These are phyloP conservation scores for Eimeria mitis DNA, from an alignment of 169 alveolate genomes.

Conservation along the genomic window DNA sequence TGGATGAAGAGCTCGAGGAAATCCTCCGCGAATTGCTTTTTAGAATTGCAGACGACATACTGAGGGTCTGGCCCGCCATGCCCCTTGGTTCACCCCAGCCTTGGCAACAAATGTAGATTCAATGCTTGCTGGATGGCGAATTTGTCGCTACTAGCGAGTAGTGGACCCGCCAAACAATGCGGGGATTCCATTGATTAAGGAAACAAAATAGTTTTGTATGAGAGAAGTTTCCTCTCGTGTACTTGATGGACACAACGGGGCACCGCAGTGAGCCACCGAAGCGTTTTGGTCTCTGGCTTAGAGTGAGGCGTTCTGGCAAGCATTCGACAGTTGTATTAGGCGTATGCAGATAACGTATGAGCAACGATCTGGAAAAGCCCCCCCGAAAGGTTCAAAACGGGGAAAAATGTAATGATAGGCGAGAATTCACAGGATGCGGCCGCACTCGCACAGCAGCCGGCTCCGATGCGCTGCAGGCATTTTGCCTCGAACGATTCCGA, in stretches of 20 bases:
- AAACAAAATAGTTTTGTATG: neutral
- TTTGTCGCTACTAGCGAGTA: neutral
- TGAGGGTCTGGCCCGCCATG: conserved; percentile 45
- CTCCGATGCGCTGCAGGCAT: conserved; percentile 10
- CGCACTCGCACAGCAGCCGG: conserved; percentile 17
- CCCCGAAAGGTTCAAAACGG: neutral
- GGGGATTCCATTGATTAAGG: neutral
- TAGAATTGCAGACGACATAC: conserved; percentile 7
- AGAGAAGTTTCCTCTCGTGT: neutral
- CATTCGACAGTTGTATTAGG: neutral
- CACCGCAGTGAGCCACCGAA: neutral
- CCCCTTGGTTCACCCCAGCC: conserved; percentile 67
- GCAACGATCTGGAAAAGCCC: conserved; percentile 15
- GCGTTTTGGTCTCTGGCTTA: neutral
- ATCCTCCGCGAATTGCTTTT: conserved; percentile 23
- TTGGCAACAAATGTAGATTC: conserved; percentile 28
- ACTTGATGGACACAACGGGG: neutral
- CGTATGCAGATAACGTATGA: neutral
- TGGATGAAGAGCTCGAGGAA: conserved; percentile 42
- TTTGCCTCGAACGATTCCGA: conserved; percentile 14
- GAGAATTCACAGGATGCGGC: neutral
- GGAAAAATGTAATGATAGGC: conserved; percentile 42
- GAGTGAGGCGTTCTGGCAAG: neutral
- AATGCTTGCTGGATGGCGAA: neutral
- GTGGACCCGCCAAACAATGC: neutral